Evolutionary conservation across 2,329 filamentous ascomycete species (phyloP).

Genomic region (Colletotrichum gigasporum): DNA sequence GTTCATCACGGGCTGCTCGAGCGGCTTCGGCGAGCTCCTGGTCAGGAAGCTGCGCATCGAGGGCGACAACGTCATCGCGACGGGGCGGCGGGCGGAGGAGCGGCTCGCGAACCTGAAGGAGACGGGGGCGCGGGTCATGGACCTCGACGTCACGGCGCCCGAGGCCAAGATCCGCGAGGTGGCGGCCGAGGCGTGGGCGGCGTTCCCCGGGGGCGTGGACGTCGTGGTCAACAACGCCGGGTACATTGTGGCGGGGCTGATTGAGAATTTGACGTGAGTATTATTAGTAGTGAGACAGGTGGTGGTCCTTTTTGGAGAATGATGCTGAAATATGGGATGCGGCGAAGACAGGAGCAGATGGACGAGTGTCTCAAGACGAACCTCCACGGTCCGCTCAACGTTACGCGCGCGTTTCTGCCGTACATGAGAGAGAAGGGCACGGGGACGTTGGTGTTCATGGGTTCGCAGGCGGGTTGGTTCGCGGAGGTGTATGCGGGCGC

Average conservation of each 20-base stretch:
- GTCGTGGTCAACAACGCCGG: slow-evolving; percentile 52
- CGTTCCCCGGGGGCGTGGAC: slow-evolving; percentile 41
- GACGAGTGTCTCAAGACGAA: slow-evolving; percentile 42
- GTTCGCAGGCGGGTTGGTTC: slow-evolving; percentile 46
- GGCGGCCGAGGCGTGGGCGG: not conserved
- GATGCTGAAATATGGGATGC: not conserved
- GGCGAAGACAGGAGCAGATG: not conserved
- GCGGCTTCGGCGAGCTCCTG: slow-evolving; percentile 50
- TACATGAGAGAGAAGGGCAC: slow-evolving; percentile 39
- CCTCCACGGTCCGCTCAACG: slow-evolving; percentile 47
- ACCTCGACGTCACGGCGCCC: slow-evolving; percentile 4
- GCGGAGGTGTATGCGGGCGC: slow-evolving; percentile 40
- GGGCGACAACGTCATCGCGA: slow-evolving; percentile 53
- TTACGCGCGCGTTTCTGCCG: slow-evolving; percentile 46
- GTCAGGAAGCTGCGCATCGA: slow-evolving; percentile 46
- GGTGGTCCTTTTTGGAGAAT: not conserved
- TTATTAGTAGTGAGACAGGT: too few relatives aligned
- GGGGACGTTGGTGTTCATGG: slow-evolving; percentile 45
- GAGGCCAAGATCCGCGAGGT: not conserved
- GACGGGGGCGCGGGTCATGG: not conserved
- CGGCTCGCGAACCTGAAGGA: slow-evolving; percentile 44
- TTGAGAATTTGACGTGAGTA: slow-evolving; percentile 9
- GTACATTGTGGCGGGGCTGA: slow-evolving; percentile 29
- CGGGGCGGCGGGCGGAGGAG: slow-evolving; percentile 46
- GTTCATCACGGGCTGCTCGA: slow-evolving; percentile 55